A percentile compares a stretch with the other conserved stretches of the same genome.
phyloP scores from a whole-genome alignment of 441 rosid genomes.

The Raphanus hybrid region DNA sequence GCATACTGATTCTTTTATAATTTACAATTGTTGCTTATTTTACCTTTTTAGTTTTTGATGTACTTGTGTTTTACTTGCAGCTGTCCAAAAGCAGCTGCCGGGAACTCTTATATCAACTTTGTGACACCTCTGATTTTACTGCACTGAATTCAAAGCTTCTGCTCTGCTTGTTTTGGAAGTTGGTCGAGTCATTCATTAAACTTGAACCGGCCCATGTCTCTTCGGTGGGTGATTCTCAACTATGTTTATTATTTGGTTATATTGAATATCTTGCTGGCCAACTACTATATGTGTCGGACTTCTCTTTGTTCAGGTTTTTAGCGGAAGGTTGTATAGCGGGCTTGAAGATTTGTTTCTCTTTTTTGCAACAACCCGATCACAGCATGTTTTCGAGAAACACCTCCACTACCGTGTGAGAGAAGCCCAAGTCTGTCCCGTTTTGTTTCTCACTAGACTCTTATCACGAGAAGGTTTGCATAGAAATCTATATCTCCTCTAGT shows the following conservation, averaged over 20 bases:
- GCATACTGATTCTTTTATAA: too few species aligned
- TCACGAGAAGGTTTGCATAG: constrained; percentile 71
- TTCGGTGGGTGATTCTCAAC: constrained; percentile 56
- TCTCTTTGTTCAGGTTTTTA: constrained; percentile 58
- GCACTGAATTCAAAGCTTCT: constrained; percentile 59
- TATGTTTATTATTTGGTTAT: constrained; percentile 19
- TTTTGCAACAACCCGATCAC: constrained; percentile 60
- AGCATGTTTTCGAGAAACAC: constrained; percentile 70
- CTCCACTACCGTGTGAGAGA: constrained; percentile 63
- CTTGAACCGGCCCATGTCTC: constrained; percentile 45
- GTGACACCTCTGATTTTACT: constrained; percentile 50
- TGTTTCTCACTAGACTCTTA: constrained; percentile 66
- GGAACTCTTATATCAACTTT: constrained; percentile 65
- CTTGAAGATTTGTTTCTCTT: constrained; percentile 67
- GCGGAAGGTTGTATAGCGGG: constrained; percentile 48
- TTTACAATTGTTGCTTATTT: too few species aligned
- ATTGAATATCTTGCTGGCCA: constrained; percentile 15
- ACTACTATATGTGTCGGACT: constrained; percentile 20
- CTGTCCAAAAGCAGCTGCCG: constrained; percentile 65
- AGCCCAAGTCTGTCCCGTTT: constrained; percentile 70
- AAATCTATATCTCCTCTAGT: constrained; percentile 3
- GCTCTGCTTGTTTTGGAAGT: constrained; percentile 72
- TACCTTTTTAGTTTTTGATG: background rate
- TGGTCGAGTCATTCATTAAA: constrained; percentile 57
- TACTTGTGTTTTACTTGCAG: constrained; percentile 51